Evolutionary conservation across 1,139 yeast species (phyloP).

Genomic region (Taiozyma sp.): DNA sequence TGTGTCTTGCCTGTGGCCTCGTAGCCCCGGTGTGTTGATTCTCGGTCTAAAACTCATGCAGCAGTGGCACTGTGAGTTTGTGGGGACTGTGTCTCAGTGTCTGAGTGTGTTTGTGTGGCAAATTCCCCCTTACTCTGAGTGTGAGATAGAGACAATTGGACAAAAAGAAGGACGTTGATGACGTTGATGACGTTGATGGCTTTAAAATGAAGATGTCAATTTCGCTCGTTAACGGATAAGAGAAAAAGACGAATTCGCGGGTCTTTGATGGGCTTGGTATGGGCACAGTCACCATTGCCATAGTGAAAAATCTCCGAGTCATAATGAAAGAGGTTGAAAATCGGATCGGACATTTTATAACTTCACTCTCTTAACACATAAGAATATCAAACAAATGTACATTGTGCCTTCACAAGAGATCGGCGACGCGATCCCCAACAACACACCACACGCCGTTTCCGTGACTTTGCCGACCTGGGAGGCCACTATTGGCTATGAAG

Average conservation of each 20-base stretch:
- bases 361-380: not conserved
- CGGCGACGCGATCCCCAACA: constrained; percentile 83
- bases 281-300: not conserved
- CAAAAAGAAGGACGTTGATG: not conserved
- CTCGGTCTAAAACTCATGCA: not conserved
- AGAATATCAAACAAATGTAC: not conserved
- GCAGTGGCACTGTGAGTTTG: not conserved
- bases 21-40: not conserved
- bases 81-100: not conserved
- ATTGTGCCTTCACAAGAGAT: constrained; percentile 32
- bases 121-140: not conserved
- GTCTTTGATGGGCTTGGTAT: not conserved
- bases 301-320: not conserved
- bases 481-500: constrained; percentile 88
- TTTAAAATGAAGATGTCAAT: not conserved
- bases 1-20: constrained; percentile 1
- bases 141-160: not conserved
- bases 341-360: not conserved
- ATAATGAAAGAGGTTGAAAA: not conserved
- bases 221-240: not conserved
- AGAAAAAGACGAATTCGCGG: not conserved
- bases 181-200: not conserved
- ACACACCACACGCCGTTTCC: constrained; percentile 88
- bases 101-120: too few relatives aligned
- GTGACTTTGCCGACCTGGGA: constrained; percentile 95